Base-by-base conservation (phyloP, 331 rosid species). In the Acacia concinna region DNA sequence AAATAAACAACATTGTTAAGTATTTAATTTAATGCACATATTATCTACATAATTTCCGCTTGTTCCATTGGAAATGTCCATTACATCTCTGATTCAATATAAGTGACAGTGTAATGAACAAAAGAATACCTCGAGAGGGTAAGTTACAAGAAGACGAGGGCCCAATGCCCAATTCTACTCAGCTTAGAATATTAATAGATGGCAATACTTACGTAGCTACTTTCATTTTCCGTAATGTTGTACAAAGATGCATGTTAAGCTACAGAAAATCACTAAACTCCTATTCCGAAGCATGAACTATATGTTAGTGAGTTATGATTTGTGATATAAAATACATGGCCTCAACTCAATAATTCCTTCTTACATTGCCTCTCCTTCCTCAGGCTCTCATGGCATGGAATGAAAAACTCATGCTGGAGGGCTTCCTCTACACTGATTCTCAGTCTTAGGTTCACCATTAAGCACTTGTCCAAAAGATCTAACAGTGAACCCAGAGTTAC, bases 361-460 rank as follows among this genome's bases (percentile, higher is more conserved):
- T 81, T 78, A 6, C 70, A 68, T 34, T 68, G 71, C 73, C 84
- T 85, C 27, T 65, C 83, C 79, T 81, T 83, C 75, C 72, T 83
- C 69, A 81, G 46, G 44, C 64, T 83, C 59, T 72, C 87, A 73
- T 81, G 86, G 71, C 86, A 85, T 41, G 89, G 87, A 20, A 84
- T 83, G 31, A 88, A 88, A 38, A 88, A 83, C 59, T 88, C 87
- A 18, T 88, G 91, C 70, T 75, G 77, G 28, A 85, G 89, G 15
- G 91, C 89, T 76, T 88, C 87, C 69, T 88, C 87, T 44, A 87
- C 81, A 41, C 84, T 64, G 60, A 88, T 76, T 78, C 91, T 81
- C 62, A 80, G 57, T 46, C 91, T 81, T 34, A 89, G 91, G 47
- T 88, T 88, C 56, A 88, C 88, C n/a, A 76, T 79, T 73, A 88